These are phyloP conservation scores for Pisolithus albus DNA, from an alignment of 768 basidiomycete genomes.

Conservation along the genomic window DNA sequence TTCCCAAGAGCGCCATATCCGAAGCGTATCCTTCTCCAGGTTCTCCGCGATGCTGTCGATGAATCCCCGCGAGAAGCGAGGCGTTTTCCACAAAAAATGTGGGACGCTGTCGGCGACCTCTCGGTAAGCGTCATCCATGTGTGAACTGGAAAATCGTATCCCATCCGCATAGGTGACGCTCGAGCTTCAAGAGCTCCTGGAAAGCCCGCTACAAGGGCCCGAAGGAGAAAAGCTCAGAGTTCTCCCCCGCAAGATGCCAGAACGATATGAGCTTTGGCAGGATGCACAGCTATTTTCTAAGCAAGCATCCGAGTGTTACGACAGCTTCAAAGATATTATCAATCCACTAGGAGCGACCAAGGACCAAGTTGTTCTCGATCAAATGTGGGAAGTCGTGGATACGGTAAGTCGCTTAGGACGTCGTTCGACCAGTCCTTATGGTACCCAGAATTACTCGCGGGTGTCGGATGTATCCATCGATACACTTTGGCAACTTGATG, in stretches of 20 bases:
- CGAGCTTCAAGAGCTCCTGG: conserved; percentile 59
- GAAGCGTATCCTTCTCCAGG: conserved; percentile 54
- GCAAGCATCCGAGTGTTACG: conserved; percentile 44
- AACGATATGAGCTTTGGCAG: conserved; percentile 57
- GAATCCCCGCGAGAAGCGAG: conserved; percentile 69
- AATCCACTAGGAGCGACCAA: conserved; percentile 54
- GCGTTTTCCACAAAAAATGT: conserved; percentile 71
- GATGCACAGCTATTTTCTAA: conserved; percentile 62
- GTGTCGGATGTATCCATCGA: conserved; percentile 52
- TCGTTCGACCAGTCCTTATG: background rate
- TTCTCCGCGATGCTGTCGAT: conserved; percentile 64
- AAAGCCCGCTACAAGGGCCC: conserved; percentile 51
- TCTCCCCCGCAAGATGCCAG: conserved; percentile 46
- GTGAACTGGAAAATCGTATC: background rate
- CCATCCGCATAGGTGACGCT: conserved; percentile 45
- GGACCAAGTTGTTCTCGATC: conserved; percentile 42
- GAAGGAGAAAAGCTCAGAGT: conserved; percentile 49
- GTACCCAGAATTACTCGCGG: conserved; percentile 49
- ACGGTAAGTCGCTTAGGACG: conserved; percentile 33
- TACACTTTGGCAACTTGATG: conserved; percentile 55
- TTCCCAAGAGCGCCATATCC: conserved; percentile 68
- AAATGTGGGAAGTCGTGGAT: conserved; percentile 61
- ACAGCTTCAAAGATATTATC: conserved; percentile 49
- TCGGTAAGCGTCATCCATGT: conserved; percentile 40
- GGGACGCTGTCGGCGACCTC: conserved; percentile 78